Evolutionary conservation across 805 yeast genomes (phyloP), one percentile per base, ranked within the genome.

Genomic region (Tetrapisispora pingtungensis): DNA sequence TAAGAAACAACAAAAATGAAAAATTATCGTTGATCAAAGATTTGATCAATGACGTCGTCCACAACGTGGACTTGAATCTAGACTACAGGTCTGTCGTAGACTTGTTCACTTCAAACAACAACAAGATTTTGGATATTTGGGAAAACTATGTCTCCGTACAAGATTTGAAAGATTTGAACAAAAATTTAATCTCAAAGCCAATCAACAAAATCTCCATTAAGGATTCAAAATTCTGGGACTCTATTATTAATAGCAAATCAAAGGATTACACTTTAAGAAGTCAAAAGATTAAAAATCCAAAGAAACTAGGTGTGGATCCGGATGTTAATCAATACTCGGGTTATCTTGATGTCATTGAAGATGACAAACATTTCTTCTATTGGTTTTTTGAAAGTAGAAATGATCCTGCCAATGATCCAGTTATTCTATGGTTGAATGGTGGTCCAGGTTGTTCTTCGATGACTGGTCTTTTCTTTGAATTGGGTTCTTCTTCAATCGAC

Each of bases 391-490:
- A 89, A 65, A 82, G 94, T 42, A 78, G 96, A 68, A 81, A 81
- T 57, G 87, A 86, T 62, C 97, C 97, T 4, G 66, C 64, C 43
- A 84, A 70, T 43, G 97, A 90, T 64, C 97, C 97, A 1, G 73
- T 88, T 19, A 74, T 90, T 44, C 65, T 82, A 50, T 84, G 90
- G 97, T 71, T 89, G 55, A 89, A 89, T 60, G 97, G 97, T 51
- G 96, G 97, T 5, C 97, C 97, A 32, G 97, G 97, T 12, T 89
- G 97, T 61, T 85, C 96, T 0, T 85, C 96, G 1, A 67, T 87
- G 59, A 85, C 94, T 30, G 97, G 97, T 8, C 69, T 89, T 46
- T 78, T 90, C 55, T 87, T 89, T 58, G 97, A 90, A 64, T 73
- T 88, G 58, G 97, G 97, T 22, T 95, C 97, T 5, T 75, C 95